Evolutionary conservation across 805 yeast species (phyloP).

Genomic region (Kregervanrija fluxuum): DNA sequence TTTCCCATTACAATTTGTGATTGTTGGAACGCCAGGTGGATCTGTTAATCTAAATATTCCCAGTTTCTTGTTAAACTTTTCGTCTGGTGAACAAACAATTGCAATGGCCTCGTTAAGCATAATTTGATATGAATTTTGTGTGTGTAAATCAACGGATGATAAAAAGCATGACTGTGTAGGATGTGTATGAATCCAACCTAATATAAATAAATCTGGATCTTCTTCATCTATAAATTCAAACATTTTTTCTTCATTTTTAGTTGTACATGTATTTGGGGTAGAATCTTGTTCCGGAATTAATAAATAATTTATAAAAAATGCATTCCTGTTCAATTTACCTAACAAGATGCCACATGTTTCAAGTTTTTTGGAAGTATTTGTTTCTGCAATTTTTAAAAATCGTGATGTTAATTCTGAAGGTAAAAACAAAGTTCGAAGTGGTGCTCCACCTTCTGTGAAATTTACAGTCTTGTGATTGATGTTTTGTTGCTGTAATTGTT

Average conservation of each 20-base stretch:
- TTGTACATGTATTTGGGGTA: slow-evolving; percentile 55
- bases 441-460: slow-evolving; percentile 49
- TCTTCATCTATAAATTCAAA: slow-evolving; percentile 48
- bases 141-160: slow-evolving; percentile 60
- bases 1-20: slow-evolving; percentile 40
- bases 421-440: slow-evolving; percentile 44
- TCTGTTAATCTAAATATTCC: slow-evolving; percentile 59
- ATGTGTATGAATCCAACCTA: slow-evolving; percentile 73
- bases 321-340: slow-evolving; percentile 53
- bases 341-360: slow-evolving; percentile 66
- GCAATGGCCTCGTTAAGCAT: slow-evolving; percentile 68
- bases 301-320: slow-evolving; percentile 55
- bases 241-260: slow-evolving; percentile 51
- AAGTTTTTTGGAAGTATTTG: slow-evolving; percentile 42
- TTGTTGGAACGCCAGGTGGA: slow-evolving; percentile 53
- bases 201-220: slow-evolving; percentile 43
- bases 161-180: slow-evolving; percentile 68
- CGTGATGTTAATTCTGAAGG: slow-evolving; percentile 36
- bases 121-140: slow-evolving; percentile 60
- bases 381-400: slow-evolving; percentile 40
- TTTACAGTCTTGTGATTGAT: slow-evolving; percentile 32
- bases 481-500: slow-evolving; percentile 4
- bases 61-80: slow-evolving; percentile 33
- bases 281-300: slow-evolving; percentile 58
- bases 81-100: slow-evolving; percentile 54